Conservation (phyloP, 169 alveolate species). For the Eimeria sp. region DNA sequence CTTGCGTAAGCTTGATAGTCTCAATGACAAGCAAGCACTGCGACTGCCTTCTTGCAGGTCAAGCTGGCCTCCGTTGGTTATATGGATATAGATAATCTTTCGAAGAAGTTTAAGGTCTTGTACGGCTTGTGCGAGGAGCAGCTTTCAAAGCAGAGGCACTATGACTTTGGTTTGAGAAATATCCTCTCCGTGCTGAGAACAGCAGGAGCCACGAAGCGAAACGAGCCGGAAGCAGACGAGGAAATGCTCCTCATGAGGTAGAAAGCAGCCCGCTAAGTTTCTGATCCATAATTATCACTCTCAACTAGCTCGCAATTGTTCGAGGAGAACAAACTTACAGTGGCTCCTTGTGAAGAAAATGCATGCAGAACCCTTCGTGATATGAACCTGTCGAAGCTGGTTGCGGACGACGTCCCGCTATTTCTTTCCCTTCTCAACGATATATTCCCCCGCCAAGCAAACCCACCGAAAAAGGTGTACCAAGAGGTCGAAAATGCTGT, state of each 20-base stretch:
- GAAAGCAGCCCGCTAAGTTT: neutral
- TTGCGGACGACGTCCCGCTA: slow-evolving; percentile 98
- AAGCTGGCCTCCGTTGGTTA: slow-evolving; percentile 98
- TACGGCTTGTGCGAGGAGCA: slow-evolving; percentile 97
- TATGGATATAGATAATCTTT: slow-evolving; percentile 91
- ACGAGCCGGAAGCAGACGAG: slow-evolving; percentile 94
- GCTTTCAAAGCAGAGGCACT: slow-evolving; percentile 97
- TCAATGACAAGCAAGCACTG: neutral
- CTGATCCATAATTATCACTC: neutral
- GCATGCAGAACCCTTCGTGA: slow-evolving; percentile 96
- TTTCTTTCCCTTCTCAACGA: slow-evolving; percentile 97
- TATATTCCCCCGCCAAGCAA: slow-evolving; percentile 97
- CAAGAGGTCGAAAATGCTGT: slow-evolving; percentile 93
- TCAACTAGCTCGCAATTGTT: neutral
- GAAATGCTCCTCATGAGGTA: slow-evolving; percentile 90
- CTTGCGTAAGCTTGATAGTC: too few species aligned
- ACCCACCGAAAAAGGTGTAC: slow-evolving; percentile 96
- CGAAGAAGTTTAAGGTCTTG: slow-evolving; percentile 97
- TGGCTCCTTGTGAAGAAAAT: slow-evolving; percentile 76
- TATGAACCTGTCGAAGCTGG: slow-evolving; percentile 97
- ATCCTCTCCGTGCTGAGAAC: slow-evolving; percentile 96
- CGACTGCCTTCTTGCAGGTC: slow-evolving; percentile 84
- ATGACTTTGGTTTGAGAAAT: slow-evolving; percentile 98
- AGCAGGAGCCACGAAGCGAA: slow-evolving; percentile 96
- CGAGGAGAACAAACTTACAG: slow-evolving; percentile 61